A percentile compares a stretch with the other conserved stretches of the same genome.
Conservation (phyloP, 2,329 filamentous ascomycete species). For the Pyrenophora teres region DNA sequence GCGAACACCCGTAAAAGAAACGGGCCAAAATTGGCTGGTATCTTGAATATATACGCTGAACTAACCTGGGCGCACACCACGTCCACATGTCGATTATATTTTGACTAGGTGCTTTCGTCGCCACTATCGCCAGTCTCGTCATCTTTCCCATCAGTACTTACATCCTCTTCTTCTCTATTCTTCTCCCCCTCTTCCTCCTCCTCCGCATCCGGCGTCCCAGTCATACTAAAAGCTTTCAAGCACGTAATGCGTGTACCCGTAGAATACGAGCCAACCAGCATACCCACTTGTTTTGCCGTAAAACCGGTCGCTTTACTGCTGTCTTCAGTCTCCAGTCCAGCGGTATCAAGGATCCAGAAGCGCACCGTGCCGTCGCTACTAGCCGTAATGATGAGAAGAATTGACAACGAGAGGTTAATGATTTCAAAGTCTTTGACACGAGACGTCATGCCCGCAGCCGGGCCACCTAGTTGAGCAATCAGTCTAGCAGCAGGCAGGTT, state of each 20-base stretch:
- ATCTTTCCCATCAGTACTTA: not conserved
- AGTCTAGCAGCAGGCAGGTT: constrained; percentile 63
- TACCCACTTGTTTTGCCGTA: constrained; percentile 60
- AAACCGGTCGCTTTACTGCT: constrained; percentile 26
- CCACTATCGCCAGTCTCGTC: constrained; percentile 29
- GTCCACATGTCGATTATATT: not conserved
- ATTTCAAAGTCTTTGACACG: constrained; percentile 90
- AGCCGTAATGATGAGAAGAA: constrained; percentile 67
- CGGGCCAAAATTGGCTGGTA: too few relatives aligned
- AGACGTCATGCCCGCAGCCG: constrained; percentile 65
- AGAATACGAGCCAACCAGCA: constrained; percentile 75
- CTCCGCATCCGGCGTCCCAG: constrained; percentile 48
- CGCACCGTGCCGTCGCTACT: constrained; percentile 87
- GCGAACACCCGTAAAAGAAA: too few relatives aligned
- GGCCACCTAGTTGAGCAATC: constrained; percentile 79
- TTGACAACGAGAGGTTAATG: constrained; percentile 53
- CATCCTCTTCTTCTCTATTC: constrained; percentile 17
- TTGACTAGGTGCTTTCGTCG: constrained; percentile 29
- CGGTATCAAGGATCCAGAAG: constrained; percentile 66
- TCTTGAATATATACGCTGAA: not conserved
- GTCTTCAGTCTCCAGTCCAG: constrained; percentile 28
- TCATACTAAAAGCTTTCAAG: constrained; percentile 83
- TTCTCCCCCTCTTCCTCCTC: constrained; percentile 30
- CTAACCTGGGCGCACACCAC: not conserved
- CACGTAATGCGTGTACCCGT: constrained; percentile 91